phyloP scores from a whole-genome alignment of 441 rosid genomes.

The Hura crepitans region DNA sequence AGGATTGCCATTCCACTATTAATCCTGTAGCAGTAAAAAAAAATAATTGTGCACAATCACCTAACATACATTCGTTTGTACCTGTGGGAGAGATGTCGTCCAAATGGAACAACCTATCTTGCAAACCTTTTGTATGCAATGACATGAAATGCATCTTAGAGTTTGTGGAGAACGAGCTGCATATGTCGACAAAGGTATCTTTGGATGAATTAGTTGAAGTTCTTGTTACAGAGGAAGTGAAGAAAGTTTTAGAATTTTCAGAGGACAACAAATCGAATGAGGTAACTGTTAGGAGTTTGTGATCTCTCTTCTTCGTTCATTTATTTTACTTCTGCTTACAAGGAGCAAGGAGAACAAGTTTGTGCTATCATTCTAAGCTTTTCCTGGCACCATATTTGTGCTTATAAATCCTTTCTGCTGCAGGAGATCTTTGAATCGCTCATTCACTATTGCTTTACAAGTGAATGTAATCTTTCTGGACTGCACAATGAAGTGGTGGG shows the following conservation, averaged over 20 bases:
- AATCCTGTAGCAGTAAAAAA: slow-evolving; percentile 31
- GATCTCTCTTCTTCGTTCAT: neutral
- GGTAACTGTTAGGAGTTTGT: slow-evolving; percentile 32
- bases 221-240: slow-evolving; percentile 54
- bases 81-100: slow-evolving; percentile 25
- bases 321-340: neutral
- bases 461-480: slow-evolving; percentile 23
- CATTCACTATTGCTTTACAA: slow-evolving; percentile 19
- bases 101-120: slow-evolving; percentile 27
- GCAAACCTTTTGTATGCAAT: slow-evolving; percentile 25
- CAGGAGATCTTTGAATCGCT: slow-evolving; percentile 44
- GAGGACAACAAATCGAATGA: slow-evolving; percentile 34
- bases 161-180: slow-evolving; percentile 60
- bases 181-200: slow-evolving; percentile 43
- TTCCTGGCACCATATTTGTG: slow-evolving; percentile 7
- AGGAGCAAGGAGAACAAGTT: neutral
- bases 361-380: neutral
- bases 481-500: slow-evolving; percentile 26
- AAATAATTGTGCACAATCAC: slow-evolving; percentile 27
- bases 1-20: slow-evolving; percentile 46
- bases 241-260: slow-evolving; percentile 31
- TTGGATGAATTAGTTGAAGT: slow-evolving; percentile 42
- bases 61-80: slow-evolving; percentile 21
- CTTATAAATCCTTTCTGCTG: slow-evolving; percentile 23
- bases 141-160: slow-evolving; percentile 40